Percentiles rank a stretch among this genome's conserved stretches.
Evolutionary conservation across 2,329 filamentous ascomycete species (phyloP).

Genomic region (Cladosporium sp.): DNA sequence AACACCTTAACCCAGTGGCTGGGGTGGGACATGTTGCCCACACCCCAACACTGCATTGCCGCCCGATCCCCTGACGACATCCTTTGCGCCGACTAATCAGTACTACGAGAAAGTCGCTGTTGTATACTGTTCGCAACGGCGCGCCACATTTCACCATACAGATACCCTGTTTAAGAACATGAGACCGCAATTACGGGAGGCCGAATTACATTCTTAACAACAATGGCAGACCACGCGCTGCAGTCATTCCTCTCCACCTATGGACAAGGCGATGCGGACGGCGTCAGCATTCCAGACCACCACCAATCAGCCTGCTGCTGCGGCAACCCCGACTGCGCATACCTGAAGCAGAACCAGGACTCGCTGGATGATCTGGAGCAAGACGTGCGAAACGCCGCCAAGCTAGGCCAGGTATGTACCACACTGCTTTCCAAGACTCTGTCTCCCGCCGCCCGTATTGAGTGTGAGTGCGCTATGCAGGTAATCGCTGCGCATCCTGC

Average conservation of each 20-base stretch:
- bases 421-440: conserved; percentile 3
- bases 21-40: conserved; percentile 5
- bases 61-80: background rate
- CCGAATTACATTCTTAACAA: conserved; percentile 19
- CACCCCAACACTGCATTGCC: background rate
- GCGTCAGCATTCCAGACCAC: conserved; percentile 11
- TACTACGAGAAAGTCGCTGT: background rate
- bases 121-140: background rate
- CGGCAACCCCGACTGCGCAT: conserved; percentile 75
- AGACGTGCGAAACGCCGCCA: conserved; percentile 82
- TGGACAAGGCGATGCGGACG: conserved; percentile 17
- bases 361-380: conserved; percentile 80
- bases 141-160: conserved; percentile 2
- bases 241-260: conserved; percentile 23
- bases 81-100: conserved; percentile 1
- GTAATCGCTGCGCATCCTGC: conserved; percentile 15
- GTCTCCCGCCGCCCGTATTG: conserved; percentile 12
- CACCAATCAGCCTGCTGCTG: conserved; percentile 69
- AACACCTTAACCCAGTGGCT: conserved; percentile 6
- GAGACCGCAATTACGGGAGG: conserved; percentile 20
- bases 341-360: conserved; percentile 76
- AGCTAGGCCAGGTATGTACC: conserved; percentile 83
- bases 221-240: conserved; percentile 21
- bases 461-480: conserved; percentile 20
- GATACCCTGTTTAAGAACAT: conserved; percentile 18